Base-by-base conservation (phyloP, 805 yeast species). In the Phaffomyces thermotolerans region DNA sequence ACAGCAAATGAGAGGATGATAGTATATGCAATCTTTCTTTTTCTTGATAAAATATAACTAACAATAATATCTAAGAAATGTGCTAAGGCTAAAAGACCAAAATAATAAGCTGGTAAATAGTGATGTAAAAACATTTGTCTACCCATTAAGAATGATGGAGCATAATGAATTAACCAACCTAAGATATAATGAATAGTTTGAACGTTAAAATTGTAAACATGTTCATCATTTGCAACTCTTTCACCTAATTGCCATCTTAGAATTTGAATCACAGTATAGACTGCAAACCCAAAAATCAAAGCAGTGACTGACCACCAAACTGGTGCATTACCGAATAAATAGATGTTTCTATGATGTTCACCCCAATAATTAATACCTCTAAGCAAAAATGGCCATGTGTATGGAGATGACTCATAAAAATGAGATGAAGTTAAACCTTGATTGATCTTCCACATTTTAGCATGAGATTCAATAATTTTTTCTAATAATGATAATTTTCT, bases 101-200 rank as follows among this genome's bases (percentile, higher is more conserved):
- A 93, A 68, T 88, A 93, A 42, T 87, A 75, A 2, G 98, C 87
- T 44, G 96, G 97, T 52, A 93, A 67, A 64, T 91, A 91, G 65
- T 90, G 98, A 64, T 90, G 98, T 60, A 90, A 70, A 69, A 91
- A 90, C 65, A 90, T 66, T 67, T 90, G 97, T 67, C 98, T 80
- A 22, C 81, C 89, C 98, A 90, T 90, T 46, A 90, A 68, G 65
- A 76, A 81, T 42, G 86, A 84, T 52, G 95, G 95, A 43, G 72
- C 59, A 59, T 76, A 82, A 63, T 87, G 95, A 33, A 82, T 48
- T 9, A 61, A 66, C 85, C 89, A 87, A 36, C 95, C 95, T 8
- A 76, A 56, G 34, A 79, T 56, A 60, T 78, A 85, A 29, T 76
- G 76, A 44, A 81, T 65, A 25, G 74, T 73, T 55, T 81, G 84